Evolutionary conservation across 768 basidiomycete species (phyloP).

Genomic region (Lactifluus piperatus): DNA sequence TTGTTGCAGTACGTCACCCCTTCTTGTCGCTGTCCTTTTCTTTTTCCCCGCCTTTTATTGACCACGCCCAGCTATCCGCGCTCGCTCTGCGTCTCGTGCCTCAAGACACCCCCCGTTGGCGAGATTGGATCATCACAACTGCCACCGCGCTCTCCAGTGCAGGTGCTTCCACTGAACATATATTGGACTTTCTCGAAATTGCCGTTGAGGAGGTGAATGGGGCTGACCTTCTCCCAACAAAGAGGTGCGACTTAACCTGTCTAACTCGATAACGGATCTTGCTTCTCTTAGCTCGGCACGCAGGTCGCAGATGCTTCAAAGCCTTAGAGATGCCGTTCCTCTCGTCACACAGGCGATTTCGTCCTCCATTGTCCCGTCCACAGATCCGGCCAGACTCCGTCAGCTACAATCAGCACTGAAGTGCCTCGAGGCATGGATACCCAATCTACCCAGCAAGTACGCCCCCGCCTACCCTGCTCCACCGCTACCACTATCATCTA

Average conservation of each 20-base stretch:
- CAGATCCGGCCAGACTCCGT: constrained; percentile 28
- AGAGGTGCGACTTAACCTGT: constrained; percentile 47
- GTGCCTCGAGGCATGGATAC: constrained; percentile 81
- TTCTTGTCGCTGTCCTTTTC: neutral
- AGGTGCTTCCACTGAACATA: constrained; percentile 48
- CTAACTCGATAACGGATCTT: neutral
- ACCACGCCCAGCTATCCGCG: constrained; percentile 25
- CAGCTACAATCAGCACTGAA: constrained; percentile 63
- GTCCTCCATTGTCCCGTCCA: constrained; percentile 40
- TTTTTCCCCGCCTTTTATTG: neutral
- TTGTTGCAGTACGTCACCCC: constrained; percentile 60
- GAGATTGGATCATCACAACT: constrained; percentile 65
- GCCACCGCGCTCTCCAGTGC: constrained; percentile 51
- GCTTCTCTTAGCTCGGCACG: constrained; percentile 4
- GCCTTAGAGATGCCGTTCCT: constrained; percentile 56
- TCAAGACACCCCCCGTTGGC: constrained; percentile 52
- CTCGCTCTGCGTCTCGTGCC: constrained; percentile 65
- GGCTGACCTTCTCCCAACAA: constrained; percentile 64
- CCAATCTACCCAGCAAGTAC: constrained; percentile 58
- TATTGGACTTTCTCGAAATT: constrained; percentile 74
- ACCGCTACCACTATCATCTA: neutral
- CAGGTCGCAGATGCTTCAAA: constrained; percentile 57
- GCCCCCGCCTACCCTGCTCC: constrained; percentile 18
- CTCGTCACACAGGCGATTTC: constrained; percentile 65
- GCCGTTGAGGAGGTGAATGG: constrained; percentile 74